Evolutionary conservation across 768 basidiomycete species (phyloP).

Genomic region (Sutorius australiensis): DNA sequence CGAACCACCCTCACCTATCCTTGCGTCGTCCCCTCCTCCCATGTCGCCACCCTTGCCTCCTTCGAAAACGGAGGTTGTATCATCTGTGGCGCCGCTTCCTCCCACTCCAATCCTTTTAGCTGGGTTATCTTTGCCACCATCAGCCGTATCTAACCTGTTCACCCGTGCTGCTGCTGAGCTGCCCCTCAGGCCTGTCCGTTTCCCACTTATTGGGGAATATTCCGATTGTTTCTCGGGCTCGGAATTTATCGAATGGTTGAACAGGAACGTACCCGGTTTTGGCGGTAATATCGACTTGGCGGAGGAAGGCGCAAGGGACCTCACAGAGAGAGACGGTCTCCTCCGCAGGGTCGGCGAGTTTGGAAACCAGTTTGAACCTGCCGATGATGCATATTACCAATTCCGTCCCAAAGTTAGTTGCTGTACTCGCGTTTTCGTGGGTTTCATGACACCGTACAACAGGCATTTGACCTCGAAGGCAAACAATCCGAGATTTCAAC

Average conservation of each 20-base stretch:
- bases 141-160: conserved; percentile 66
- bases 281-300: conserved; percentile 75
- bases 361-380: conserved; percentile 75
- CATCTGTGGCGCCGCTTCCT: conserved; percentile 37
- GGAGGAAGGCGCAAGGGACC: conserved; percentile 60
- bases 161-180: conserved; percentile 68
- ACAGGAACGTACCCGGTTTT: conserved; percentile 72
- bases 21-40: conserved; percentile 54
- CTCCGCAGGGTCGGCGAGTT: conserved; percentile 77
- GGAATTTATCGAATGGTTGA: conserved; percentile 84
- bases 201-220: conserved; percentile 82
- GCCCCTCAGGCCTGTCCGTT: conserved; percentile 65
- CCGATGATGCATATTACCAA: conserved; percentile 80
- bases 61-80: conserved; percentile 35
- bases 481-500: conserved; percentile 23
- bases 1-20: conserved; percentile 33
- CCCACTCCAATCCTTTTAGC: conserved; percentile 66
- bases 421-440: conserved; percentile 8
- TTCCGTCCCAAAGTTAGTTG: conserved; percentile 69
- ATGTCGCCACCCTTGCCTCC: conserved; percentile 61
- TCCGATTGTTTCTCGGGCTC: conserved; percentile 85
- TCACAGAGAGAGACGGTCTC: conserved; percentile 51
- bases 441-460: conserved; percentile 18
- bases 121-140: conserved; percentile 63
- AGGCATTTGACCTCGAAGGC: conserved; percentile 31